Evolutionary conservation across 306 rosid genomes (phyloP).

Genomic region (Pyrus betulifolia): DNA sequence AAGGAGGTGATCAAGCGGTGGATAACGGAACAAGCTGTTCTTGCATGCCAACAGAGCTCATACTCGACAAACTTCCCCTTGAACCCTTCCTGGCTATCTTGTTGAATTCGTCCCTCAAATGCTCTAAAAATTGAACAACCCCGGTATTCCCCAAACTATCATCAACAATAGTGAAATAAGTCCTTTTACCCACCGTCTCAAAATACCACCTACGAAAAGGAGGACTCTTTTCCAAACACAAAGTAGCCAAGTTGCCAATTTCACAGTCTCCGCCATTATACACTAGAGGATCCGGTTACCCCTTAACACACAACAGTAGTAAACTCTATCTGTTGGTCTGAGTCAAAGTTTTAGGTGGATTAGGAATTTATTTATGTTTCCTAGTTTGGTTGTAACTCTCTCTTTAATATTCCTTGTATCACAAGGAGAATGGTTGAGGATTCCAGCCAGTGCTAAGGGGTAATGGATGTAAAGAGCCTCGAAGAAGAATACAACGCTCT

Average conservation of each 20-base stretch:
- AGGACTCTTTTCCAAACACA: constrained; percentile 70
- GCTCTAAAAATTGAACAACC: constrained; percentile 67
- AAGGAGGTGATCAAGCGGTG: constrained; percentile 52
- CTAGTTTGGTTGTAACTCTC: no score
- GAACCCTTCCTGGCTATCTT: constrained; percentile 50
- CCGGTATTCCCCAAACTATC: constrained; percentile 47
- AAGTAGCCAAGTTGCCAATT: constrained; percentile 43
- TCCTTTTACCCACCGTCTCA: constrained; percentile 57
- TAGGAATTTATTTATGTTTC: no score
- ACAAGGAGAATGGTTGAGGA: not conserved
- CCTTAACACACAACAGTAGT: constrained; percentile 72
- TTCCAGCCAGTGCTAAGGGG: constrained; percentile 59
- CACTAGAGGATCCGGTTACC: constrained; percentile 38
- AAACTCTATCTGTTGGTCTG: constrained; percentile 9
- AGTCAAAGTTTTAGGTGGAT: no score
- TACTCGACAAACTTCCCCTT: constrained; percentile 52
- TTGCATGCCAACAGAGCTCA: constrained; percentile 43
- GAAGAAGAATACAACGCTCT: constrained; percentile 68
- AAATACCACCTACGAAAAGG: constrained; percentile 74
- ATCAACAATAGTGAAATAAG: constrained; percentile 61
- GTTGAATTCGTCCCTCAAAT: constrained; percentile 70
- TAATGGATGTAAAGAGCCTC: constrained; percentile 45
- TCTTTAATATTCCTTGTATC: no score
- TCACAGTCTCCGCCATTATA: constrained; percentile 51
- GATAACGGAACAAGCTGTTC: constrained; percentile 70